Evolutionary conservation across 371 early-diverging fungal genomes (phyloP), one percentile per base, ranked within the genome.

Genomic region (Rhizopus arrhizus): DNA sequence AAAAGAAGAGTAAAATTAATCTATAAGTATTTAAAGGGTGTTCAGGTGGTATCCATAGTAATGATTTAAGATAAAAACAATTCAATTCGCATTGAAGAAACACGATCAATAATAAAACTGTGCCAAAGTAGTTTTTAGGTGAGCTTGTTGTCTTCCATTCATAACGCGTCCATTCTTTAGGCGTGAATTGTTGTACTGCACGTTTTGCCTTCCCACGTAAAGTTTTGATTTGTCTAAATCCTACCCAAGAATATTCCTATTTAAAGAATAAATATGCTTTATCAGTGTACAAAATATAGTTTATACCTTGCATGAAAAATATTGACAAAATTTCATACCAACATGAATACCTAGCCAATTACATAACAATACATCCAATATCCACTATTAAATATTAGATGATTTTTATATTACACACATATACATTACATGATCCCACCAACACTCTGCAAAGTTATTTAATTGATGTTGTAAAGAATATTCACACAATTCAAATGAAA

Each of bases 391-490:
- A 47, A n/a, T 48, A 56, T 47, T 4, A 15, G 40, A 38, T 50
- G n/a, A 16, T 36, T 31, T 22, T 47, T 11, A 47, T 28, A 16
- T 8, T 55, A 16, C 31, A 45, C 55, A 52, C 22, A 13, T 41
- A 31, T 38, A 67, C 90, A 66, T 36, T 85, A 91, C 93, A 74
- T 98, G 97, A 82, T 98, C 97, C 97, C 97, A 98, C 97, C 97
- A 98, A 75, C 98, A 98, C 80, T 98, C 98, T 38, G 93, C 92
- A 82, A 98, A 98, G 75, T 98, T 98, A 58, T 95, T 91, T 68
- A 97, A 82, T 71, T 97, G 97, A 74, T 97, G 96, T 64, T 91
- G 84, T 49, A 98, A 80, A 51, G 95, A 91, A 75, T 98, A 98
- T 71, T 98, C 98, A 79, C 92, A 84, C 36, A 97, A 74, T 74